A percentile compares a stretch with the other conserved stretches of the same genome.
phyloP scores from a whole-genome alignment of 2,329 filamentous ascomycete genomes.

The Zymoseptoria crescenta region DNA sequence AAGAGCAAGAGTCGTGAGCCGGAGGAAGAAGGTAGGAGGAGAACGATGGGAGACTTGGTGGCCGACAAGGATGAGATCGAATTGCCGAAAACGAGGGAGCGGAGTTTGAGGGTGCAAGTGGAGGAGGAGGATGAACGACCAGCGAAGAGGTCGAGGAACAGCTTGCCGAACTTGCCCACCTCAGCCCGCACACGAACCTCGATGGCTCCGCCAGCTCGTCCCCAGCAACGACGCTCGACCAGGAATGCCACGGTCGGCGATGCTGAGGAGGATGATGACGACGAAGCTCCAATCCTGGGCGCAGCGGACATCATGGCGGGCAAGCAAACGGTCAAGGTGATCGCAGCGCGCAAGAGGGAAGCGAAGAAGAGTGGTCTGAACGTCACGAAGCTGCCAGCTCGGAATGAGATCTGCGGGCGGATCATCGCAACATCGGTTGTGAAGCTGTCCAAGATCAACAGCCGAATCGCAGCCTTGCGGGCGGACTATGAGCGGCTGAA shows the following conservation, averaged over 20 bases:
- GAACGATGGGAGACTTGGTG: background rate
- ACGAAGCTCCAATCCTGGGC: background rate
- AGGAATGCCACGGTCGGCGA: background rate
- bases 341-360: background rate
- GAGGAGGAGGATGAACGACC: background rate
- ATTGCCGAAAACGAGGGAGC: constrained; percentile 1
- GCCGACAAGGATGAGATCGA: background rate
- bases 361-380: background rate
- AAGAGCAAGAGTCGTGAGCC: background rate
- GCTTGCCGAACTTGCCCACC: background rate
- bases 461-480: constrained; percentile 1
- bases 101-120: background rate
- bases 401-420: background rate
- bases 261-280: background rate
- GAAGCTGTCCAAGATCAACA: constrained; percentile 9
- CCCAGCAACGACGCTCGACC: background rate
- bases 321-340: background rate
- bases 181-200: background rate
- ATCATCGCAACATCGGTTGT: background rate
- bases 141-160: background rate
- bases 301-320: background rate
- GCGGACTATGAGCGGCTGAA: constrained; percentile 1
- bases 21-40: background rate
- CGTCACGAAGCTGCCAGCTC: background rate
- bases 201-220: background rate